These are phyloP conservation scores for Irpex sp. DNA, from an alignment of 1,284 basidiomycete genomes.

Conservation along the genomic window DNA sequence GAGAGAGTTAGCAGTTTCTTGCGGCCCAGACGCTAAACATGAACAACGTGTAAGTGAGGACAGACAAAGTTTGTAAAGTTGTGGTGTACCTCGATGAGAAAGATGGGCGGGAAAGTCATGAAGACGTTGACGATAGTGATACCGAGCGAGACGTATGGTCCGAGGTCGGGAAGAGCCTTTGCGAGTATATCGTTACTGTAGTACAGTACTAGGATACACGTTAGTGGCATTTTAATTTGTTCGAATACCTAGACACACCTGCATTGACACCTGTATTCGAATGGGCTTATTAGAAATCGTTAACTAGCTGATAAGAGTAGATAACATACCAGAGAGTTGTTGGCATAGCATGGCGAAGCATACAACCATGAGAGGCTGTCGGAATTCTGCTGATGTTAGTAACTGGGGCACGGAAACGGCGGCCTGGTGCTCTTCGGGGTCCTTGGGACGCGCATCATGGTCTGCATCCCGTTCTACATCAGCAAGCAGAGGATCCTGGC, in stretches of 20 bases:
- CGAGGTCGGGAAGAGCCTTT: constrained; percentile 71
- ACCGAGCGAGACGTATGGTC: constrained; percentile 74
- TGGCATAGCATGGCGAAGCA: constrained; percentile 75
- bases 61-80: neutral
- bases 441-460: constrained; percentile 20
- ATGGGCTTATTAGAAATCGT: neutral
- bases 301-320: neutral
- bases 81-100: constrained; percentile 71
- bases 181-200: constrained; percentile 87
- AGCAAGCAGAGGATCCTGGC: constrained; percentile 43
- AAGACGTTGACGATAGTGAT: constrained; percentile 80
- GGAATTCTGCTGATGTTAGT: constrained; percentile 53
- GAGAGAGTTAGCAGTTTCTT: constrained; percentile 56
- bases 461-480: constrained; percentile 29
- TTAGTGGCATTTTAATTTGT: neutral
- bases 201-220: constrained; percentile 63
- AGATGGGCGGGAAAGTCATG: constrained; percentile 80
- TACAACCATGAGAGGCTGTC: constrained; percentile 67
- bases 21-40: constrained; percentile 57
- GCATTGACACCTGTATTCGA: constrained; percentile 49
- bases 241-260: constrained; percentile 24
- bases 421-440: constrained; percentile 25
- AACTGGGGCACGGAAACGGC: constrained; percentile 50
- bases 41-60: neutral
- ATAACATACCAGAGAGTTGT: constrained; percentile 65